Percentiles rank a stretch among this genome's conserved stretches.
These are phyloP conservation scores for Penicillium taxi DNA, from an alignment of 495 filamentous ascomycete genomes.

Conservation along the genomic window DNA sequence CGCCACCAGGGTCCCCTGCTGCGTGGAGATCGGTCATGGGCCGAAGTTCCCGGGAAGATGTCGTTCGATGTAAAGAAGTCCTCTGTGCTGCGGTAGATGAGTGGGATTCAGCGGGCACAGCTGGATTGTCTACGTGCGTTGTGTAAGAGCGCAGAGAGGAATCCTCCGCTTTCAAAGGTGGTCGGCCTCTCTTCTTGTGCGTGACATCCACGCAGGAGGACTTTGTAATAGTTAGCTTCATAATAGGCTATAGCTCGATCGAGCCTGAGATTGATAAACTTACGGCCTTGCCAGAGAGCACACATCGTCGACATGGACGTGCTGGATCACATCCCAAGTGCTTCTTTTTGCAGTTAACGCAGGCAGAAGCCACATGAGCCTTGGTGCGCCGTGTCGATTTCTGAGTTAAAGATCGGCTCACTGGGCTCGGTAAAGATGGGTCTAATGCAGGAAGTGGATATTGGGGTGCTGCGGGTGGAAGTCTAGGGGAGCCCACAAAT, in stretches of 20 bases:
- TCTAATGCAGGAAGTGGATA: constrained; percentile 26
- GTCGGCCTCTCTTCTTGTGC: constrained; percentile 91
- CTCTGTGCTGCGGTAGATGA: constrained; percentile 18
- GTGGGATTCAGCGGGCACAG: constrained; percentile 22
- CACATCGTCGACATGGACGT: constrained; percentile 55
- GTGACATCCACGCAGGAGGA: constrained; percentile 90
- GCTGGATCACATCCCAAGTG: constrained; percentile 75
- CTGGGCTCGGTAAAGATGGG: constrained; percentile 13
- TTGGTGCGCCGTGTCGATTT: constrained; percentile 79
- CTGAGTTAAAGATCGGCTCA: constrained; percentile 32
- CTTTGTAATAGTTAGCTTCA: constrained; percentile 28
- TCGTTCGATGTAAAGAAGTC: constrained; percentile 29
- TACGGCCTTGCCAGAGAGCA: constrained; percentile 58
- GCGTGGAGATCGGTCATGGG: constrained; percentile 39
- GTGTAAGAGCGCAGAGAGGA: constrained; percentile 32
- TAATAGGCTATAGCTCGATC: background rate
- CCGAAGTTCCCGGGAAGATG: constrained; percentile 38
- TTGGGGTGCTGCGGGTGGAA: constrained; percentile 21
- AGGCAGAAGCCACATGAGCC: constrained; percentile 92
- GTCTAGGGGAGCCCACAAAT: constrained; percentile 15
- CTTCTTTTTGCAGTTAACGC: constrained; percentile 94
- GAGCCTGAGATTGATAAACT: constrained; percentile 16
- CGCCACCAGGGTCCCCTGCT: constrained; percentile 12
- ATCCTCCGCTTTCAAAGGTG: constrained; percentile 81
- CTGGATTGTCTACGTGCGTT: constrained; percentile 24